Base-by-base conservation (phyloP, 352 stramenopile species). In the Blastocystis sp. region DNA sequence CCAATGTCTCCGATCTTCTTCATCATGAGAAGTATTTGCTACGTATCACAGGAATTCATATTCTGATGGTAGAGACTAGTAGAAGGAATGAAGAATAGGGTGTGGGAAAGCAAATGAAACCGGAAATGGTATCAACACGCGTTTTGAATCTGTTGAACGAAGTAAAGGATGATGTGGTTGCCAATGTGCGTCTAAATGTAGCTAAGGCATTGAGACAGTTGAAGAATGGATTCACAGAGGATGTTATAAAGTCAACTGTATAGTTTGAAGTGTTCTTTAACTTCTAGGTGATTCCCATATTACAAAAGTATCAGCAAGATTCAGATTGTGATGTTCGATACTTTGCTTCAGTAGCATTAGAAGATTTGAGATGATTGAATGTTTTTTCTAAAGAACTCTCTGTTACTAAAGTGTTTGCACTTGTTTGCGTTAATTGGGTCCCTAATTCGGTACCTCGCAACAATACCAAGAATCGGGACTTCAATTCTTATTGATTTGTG, bases 1-100 rank as follows among this genome's bases (percentile, higher is more conserved):
- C 70, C 9, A 81, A 33, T 4, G 40, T 40, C 13, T 40, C 22
- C 0, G 70, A 81, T 35, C 33, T 81, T 15, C 24, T 81, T 17
- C 70, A 81, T 64, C 37, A 81, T 56, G 70, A 81, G 42, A 81
- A 81, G 53, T 81, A 81, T 13, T n/a, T 81, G 70, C 27, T 81
- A 51, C 70, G 70, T 6, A 35, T 81, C 4, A 81, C 70, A 22
- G 70, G 44, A 15, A 24, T 81, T n/a, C 40, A 81, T 35, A 60
- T 81, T 7, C 40, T 81, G 4, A 54, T 51, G 15, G 70, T 81
- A 40, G 51, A 33, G 22, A 19, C 35, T 17, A 30, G 6, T 22
- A 30, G 9, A 4, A 33, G 5, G 22, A 33, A 7, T 62, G 42
- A 81, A 17, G 9, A 2, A 27, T 60, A 81, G 70, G 44, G 15